Conservation (phyloP, 2,329 filamentous ascomycete genomes). For the Nothophoma quercina region DNA sequence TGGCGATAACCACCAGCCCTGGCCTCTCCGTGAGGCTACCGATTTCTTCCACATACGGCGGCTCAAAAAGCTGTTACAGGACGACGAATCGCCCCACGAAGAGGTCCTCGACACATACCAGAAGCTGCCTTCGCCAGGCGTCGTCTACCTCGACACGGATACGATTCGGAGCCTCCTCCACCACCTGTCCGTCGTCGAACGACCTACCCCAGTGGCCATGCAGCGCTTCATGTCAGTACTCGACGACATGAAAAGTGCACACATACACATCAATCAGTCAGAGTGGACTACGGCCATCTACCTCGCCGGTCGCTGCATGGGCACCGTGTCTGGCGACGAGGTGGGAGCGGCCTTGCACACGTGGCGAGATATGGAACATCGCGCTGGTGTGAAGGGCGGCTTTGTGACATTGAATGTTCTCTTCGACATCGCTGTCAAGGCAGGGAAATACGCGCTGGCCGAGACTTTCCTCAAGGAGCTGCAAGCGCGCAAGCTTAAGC, state of each 20-base stretch:
- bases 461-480: slow-evolving; percentile 88
- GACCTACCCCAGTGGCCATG: slow-evolving; percentile 66
- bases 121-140: slow-evolving; percentile 60
- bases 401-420: slow-evolving; percentile 92
- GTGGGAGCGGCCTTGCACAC: slow-evolving; percentile 74
- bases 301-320: slow-evolving; percentile 77
- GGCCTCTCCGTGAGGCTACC: slow-evolving; percentile 40
- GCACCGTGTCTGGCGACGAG: slow-evolving; percentile 64
- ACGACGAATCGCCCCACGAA: slow-evolving; percentile 55
- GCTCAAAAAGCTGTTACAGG: slow-evolving; percentile 51
- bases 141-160: slow-evolving; percentile 57
- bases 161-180: slow-evolving; percentile 71
- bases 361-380: slow-evolving; percentile 89
- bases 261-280: slow-evolving; percentile 69
- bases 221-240: slow-evolving; percentile 83
- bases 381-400: slow-evolving; percentile 69
- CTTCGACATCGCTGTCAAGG: slow-evolving; percentile 86
- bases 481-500: slow-evolving; percentile 69
- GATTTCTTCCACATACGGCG: slow-evolving; percentile 46
- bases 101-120: slow-evolving; percentile 63
- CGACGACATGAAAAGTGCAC: slow-evolving; percentile 80
- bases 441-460: slow-evolving; percentile 82
- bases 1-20: slow-evolving; percentile 43
- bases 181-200: slow-evolving; percentile 70
- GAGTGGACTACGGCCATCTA: slow-evolving; percentile 89